These are phyloP conservation scores for Macrophomina phaseolina DNA, from an alignment of 2,329 filamentous ascomycete genomes.

Conservation along the genomic window DNA sequence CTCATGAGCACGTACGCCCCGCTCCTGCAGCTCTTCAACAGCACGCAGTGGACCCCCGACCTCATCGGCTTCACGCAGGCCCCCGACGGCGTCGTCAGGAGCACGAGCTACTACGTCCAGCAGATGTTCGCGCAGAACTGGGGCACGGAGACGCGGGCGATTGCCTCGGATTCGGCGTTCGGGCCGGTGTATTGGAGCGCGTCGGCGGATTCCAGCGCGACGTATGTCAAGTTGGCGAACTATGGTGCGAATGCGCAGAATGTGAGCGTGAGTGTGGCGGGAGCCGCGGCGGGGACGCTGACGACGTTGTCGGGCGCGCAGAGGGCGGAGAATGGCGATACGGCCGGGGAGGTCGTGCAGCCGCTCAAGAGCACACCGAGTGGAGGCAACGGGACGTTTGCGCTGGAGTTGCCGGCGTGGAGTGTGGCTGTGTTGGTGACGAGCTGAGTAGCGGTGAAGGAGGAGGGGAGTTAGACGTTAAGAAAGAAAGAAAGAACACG, in stretches of 20 bases:
- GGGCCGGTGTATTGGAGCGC: slow-evolving; percentile 16
- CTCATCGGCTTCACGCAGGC: slow-evolving; percentile 13
- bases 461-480: neutral
- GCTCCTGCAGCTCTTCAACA: slow-evolving; percentile 24
- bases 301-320: slow-evolving; percentile 9
- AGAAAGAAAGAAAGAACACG: no score
- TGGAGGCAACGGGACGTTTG: neutral
- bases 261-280: slow-evolving; percentile 3
- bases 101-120: slow-evolving; percentile 24
- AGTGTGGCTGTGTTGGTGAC: slow-evolving; percentile 38
- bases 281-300: neutral
- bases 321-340: neutral
- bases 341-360: neutral
- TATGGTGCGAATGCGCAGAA: slow-evolving; percentile 11
- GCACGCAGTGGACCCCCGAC: slow-evolving; percentile 25
- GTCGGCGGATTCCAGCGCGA: neutral
- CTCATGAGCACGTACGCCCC: slow-evolving; percentile 19
- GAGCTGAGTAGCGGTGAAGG: neutral
- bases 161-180: slow-evolving; percentile 2
- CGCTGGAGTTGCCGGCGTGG: slow-evolving; percentile 14
- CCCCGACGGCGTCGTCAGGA: neutral
- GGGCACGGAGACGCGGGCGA: neutral
- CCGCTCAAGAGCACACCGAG: neutral
- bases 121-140: slow-evolving; percentile 23
- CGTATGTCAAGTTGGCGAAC: slow-evolving; percentile 26